Base-by-base conservation (phyloP, 805 yeast species). In the Schwanniomyces sp. region DNA sequence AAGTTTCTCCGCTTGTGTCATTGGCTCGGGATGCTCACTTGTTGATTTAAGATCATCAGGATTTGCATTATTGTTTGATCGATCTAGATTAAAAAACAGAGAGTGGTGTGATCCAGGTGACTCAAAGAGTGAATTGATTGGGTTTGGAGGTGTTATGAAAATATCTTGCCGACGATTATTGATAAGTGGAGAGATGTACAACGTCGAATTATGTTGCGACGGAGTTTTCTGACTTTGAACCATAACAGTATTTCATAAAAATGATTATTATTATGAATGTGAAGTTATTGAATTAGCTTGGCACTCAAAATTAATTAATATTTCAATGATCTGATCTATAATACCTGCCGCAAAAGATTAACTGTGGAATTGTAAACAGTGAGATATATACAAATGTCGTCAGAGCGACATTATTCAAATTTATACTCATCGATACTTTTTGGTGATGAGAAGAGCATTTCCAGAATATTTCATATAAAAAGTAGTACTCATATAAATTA, bases 1-100 rank as follows among this genome's bases (percentile, higher is more conserved):
- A 30, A 94, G 75, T 55, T 85, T 83, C 53, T 92, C 97, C 0
- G 91, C 94, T 48, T 88, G 94, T 0, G 96, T 79, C 36, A 81
- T 59, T 5, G 85, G 85, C 44, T 72, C 74, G 6, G 51, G 56
- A 10, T 32, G 41, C 21, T 37, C 46, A 8, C 30, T 17, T 5
- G 16, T 24, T 11, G 39, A 45, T 26, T 50, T 45, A n/a, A 46
- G 47, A 17, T 44, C 50, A 40, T 47, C 41, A 6, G 40, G 24
- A 16, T 42, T 45, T 32, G 39, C 45, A 24, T 47, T 51, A 4
- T 46, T 30, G 27, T 28, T 46, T 27, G 48, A 43, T 46, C 61
- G 50, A 25, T 62, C 70, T 25, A 61, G 48, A 43, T 68, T 64
- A 55, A 68, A 71, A 48, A 73, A 71, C 70, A 66, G 70, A 10